These are phyloP conservation scores for Lachancea quebecensis DNA, from an alignment of 805 yeast genomes.

Conservation along the genomic window DNA sequence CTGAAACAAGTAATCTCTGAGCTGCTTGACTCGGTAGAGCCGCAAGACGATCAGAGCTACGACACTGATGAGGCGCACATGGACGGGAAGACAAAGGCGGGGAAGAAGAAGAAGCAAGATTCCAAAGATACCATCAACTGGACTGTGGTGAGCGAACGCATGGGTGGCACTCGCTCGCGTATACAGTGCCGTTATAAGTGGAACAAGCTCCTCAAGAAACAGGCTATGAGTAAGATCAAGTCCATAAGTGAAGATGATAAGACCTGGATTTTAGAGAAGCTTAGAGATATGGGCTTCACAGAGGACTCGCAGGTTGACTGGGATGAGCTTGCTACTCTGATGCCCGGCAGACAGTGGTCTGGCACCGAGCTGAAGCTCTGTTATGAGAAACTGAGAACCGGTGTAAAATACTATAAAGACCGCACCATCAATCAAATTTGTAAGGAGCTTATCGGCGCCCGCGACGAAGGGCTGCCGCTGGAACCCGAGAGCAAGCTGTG, in stretches of 20 bases:
- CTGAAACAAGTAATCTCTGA: constrained; percentile 49
- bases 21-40: constrained; percentile 34
- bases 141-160: constrained; percentile 83
- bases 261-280: constrained; percentile 41
- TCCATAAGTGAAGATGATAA: constrained; percentile 42
- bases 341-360: constrained; percentile 44
- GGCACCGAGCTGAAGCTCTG: constrained; percentile 55
- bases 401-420: constrained; percentile 42
- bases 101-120: constrained; percentile 18
- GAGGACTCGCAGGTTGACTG: constrained; percentile 44
- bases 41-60: constrained; percentile 13
- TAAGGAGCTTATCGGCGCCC: constrained; percentile 22
- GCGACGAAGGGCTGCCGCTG: constrained; percentile 15
- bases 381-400: constrained; percentile 51
- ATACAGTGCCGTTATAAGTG: constrained; percentile 95
- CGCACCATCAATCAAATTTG: constrained; percentile 34
- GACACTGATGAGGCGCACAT: constrained; percentile 24
- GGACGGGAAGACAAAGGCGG: constrained; percentile 13
- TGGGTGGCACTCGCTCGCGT: constrained; percentile 84
- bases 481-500: constrained; percentile 12
- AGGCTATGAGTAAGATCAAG: constrained; percentile 40
- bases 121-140: constrained; percentile 59
- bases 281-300: constrained; percentile 39
- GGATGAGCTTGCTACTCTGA: constrained; percentile 45
- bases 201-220: constrained; percentile 70